Conservation (phyloP, 768 basidiomycete genomes). For the Suillus cothurnatus region DNA sequence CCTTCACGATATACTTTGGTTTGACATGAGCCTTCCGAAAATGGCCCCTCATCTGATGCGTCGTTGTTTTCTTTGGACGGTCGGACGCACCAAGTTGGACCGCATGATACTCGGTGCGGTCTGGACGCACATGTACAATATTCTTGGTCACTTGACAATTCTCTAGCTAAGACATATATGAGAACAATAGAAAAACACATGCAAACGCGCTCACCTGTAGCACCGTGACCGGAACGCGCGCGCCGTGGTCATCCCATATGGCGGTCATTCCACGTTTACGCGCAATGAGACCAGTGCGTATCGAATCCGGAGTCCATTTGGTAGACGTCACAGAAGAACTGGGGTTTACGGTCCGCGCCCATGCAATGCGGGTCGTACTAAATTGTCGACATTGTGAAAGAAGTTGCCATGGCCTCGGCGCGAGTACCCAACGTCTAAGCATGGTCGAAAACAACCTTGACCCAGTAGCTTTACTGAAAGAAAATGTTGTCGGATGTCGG, state of each 20-base stretch:
- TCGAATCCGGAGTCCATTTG: slow-evolving; percentile 85
- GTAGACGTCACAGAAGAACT: slow-evolving; percentile 28
- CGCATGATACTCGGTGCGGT: slow-evolving; percentile 82
- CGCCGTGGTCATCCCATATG: slow-evolving; percentile 90
- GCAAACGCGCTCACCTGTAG: slow-evolving; percentile 67
- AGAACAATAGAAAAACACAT: slow-evolving; percentile 14
- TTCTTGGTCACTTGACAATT: slow-evolving; percentile 90
- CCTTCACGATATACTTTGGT: slow-evolving; percentile 83
- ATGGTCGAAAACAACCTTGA: slow-evolving; percentile 34
- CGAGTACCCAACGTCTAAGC: slow-evolving; percentile 54
- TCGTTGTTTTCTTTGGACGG: slow-evolving; percentile 67
- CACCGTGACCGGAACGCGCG: slow-evolving; percentile 87
- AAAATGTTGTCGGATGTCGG: slow-evolving; percentile 9
- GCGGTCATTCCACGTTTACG: slow-evolving; percentile 95
- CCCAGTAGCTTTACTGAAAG: slow-evolving; percentile 10
- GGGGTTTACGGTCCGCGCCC: slow-evolving; percentile 27
- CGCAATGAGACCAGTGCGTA: slow-evolving; percentile 91
- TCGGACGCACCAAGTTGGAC: slow-evolving; percentile 91
- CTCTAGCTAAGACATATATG: slow-evolving; percentile 57
- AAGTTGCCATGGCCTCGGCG: slow-evolving; percentile 39
- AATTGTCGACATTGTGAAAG: slow-evolving; percentile 40
- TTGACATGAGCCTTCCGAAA: slow-evolving; percentile 80
- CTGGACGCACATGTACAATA: slow-evolving; percentile 59
- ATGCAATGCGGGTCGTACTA: slow-evolving; percentile 43
- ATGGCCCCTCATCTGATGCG: slow-evolving; percentile 84